Conservation (phyloP, 202 grass and related monocot genomes). For the Carex arenaria region DNA sequence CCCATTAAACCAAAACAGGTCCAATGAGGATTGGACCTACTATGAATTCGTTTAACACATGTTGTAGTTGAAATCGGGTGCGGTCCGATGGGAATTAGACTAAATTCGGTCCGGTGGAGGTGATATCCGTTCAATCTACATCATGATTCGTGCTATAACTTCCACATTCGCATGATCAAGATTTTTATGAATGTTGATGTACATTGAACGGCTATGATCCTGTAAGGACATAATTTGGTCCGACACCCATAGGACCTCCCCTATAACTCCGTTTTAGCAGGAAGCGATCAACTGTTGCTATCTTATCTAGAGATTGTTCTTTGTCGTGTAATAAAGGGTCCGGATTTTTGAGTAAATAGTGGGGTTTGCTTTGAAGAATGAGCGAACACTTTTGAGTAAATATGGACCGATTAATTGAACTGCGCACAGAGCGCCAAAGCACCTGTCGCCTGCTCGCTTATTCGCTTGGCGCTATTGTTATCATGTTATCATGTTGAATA, state of each 20-base stretch:
- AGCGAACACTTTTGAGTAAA: neutral
- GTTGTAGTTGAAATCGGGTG: neutral
- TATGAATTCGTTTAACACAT: neutral
- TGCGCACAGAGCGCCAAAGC: conserved; percentile 3
- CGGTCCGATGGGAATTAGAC: too few relatives aligned
- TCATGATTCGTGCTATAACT: neutral
- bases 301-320: conserved; percentile 5
- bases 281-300: neutral
- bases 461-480: neutral
- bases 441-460: neutral
- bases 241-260: too few relatives aligned
- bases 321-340: neutral
- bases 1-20: too few relatives aligned
- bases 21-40: too few relatives aligned
- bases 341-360: neutral
- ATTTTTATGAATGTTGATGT: too few relatives aligned
- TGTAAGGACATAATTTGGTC: too few relatives aligned
- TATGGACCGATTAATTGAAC: neutral
- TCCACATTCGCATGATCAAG: too few relatives aligned
- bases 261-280: neutral
- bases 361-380: neutral
- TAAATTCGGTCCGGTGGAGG: too few relatives aligned
- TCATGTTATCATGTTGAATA: too few relatives aligned
- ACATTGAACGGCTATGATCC: accelerated
- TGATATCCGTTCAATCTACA: too few relatives aligned